Evolutionary conservation across 345 rosid species (phyloP), one percentile per base, ranked within the genome.

Genomic region (Euphorbia lathyris): DNA sequence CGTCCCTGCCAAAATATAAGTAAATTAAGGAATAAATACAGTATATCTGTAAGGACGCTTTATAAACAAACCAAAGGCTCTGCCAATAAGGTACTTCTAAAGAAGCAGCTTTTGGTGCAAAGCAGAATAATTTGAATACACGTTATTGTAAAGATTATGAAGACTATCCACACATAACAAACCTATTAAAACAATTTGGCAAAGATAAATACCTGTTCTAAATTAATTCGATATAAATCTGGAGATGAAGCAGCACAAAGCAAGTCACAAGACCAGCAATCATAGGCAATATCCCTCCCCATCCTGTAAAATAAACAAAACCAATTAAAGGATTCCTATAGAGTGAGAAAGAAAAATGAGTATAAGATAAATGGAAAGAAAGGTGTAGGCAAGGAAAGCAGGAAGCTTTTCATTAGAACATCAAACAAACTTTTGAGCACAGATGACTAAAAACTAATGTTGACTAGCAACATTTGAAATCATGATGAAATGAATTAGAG

Each of bases 171-270:
- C 30, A 22, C 47, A 20, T 23, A 36, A 14, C n/a, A 26, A 50
- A 48, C 20, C 58, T 13, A 23, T 26, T n/a, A 68, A 5, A 26
- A 68, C 17, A 43, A 58, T 27, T 12, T 11, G 6, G 14, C n/a
- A 43, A 20, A 42, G 61, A 17, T 42, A 13, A 36, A 4, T 60
- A 92, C 99, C 97, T 95, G 93, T 64, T 95, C 97, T 75, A 95
- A 82, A 82, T 95, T 95, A 72, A 95, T 88, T 72, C 99, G 78
- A 77, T 90, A 95, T n/a, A 92, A 56, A 77, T 92, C 97, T 65
- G 99, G 88, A 50, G 97, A 92, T n/a, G 97, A 92, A 64, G 98
- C 97, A 78, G 98, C 98, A 72, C 99, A 95, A 66, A 95, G 85
- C 80, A 95, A 83, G 87, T 95, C 99, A 83, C 97, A 95, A 29